Evolutionary conservation across 2,329 filamentous ascomycete genomes (phyloP).

Genomic region (Fusarium duplospermum): DNA sequence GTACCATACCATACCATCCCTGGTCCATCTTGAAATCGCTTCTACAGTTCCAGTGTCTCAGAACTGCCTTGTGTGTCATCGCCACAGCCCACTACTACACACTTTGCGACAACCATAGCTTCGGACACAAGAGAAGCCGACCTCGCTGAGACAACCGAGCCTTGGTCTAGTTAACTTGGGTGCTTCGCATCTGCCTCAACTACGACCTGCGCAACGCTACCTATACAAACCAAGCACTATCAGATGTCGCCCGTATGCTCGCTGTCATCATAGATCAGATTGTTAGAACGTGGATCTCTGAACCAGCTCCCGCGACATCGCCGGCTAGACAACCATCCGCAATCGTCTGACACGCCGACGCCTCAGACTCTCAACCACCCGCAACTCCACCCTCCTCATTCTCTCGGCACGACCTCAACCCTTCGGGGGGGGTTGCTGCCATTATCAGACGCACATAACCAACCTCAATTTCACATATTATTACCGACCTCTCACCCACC

Average conservation of each 20-base stretch:
- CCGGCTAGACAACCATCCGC: constrained; percentile 37
- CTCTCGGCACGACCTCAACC: constrained; percentile 27
- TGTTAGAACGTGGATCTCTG: constrained; percentile 38
- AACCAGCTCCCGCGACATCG: constrained; percentile 52
- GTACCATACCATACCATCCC: constrained; percentile 9
- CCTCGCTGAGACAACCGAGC: constrained; percentile 41
- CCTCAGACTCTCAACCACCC: constrained; percentile 21
- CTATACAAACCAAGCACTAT: constrained; percentile 26
- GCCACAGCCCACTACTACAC: not conserved
- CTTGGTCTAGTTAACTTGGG: not conserved
- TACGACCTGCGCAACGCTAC: constrained; percentile 1
- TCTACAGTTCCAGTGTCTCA: constrained; percentile 32
- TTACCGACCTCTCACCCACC: constrained; percentile 19
- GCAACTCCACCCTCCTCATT: constrained; percentile 7
- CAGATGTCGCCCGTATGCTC: constrained; percentile 65
- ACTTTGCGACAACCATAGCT: constrained; percentile 35
- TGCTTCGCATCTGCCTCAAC: not conserved
- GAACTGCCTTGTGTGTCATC: constrained; percentile 8
- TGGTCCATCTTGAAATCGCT: constrained; percentile 31
- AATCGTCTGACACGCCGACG: constrained; percentile 26
- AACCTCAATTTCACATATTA: constrained; percentile 26
- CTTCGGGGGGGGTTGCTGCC: constrained; percentile 20
- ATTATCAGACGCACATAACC: constrained; percentile 16
- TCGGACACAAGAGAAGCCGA: constrained; percentile 31
- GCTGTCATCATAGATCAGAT: constrained; percentile 34